Base-by-base conservation (phyloP, 2,329 filamentous ascomycete genomes). In the Fusarium neocosmosporiellum region DNA sequence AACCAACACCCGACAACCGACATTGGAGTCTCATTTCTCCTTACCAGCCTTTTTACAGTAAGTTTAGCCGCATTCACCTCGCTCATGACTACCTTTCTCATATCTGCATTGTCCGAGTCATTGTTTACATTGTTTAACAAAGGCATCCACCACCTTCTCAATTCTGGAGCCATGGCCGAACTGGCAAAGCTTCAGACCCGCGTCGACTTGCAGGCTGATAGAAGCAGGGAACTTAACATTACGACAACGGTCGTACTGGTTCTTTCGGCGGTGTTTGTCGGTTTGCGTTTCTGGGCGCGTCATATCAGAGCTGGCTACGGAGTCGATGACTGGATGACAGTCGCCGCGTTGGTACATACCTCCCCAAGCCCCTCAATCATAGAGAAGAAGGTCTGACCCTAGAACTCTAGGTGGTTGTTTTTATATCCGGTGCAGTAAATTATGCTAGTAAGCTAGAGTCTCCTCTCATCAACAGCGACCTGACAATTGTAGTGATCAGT, bases 301-400 rank as follows among this genome's bases (percentile, higher is more conserved):
- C 43, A 59, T 8, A 33, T 72, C 7, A 37, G 65, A 5, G 55
- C 65, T 39, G 61, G 69, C 2, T 72, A 48, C 24, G 69, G 65
- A 1, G 36, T 20, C 5, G 69, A 72, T 29, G 69, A 72, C 53
- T 72, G 69, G 69, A 62, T 72, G 46, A 62, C 61, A 1, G 6
- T 69, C 29, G 69, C 37, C 13, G 69, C 69, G 1, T 39, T 72
- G 31, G 69, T 72, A 55, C 14, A 61, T 60, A 43, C 33, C 33
- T 27, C 22, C 50, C n/a, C 50, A 41, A 13, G 31, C 24, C 53
- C 5, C 5, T 9, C 31, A 24, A 11, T 8, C 7, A 20, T 13
- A 20, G 33, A 57, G 61, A 54, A 20, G 9, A 4, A 13, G 46
- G 62, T 41, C 36, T 33, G 18, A 70, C 33, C 43, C 36, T 54